phyloP scores from a whole-genome alignment of 306 rosid genomes.

The Trifolium repens region DNA sequence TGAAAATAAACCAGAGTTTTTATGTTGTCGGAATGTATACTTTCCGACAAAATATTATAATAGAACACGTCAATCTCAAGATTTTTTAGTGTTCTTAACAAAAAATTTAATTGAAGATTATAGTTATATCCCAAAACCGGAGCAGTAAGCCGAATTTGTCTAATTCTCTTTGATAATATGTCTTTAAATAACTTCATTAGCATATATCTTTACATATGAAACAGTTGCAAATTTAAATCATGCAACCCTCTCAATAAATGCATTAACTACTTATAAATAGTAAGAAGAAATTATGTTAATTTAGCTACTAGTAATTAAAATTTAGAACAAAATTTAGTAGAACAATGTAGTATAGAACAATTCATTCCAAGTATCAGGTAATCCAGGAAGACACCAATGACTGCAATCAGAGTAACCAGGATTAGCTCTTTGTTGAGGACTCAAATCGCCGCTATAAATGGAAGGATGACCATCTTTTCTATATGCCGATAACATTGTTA shows the following conservation, averaged over 20 bases:
- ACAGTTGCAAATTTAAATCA: constrained; percentile 37
- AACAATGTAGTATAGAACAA: constrained; percentile 70
- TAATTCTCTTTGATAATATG: neutral
- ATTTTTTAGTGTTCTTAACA: neutral
- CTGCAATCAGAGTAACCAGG: constrained; percentile 85
- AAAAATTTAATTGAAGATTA: neutral
- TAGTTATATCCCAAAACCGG: constrained; percentile 11
- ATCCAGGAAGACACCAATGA: constrained; percentile 98
- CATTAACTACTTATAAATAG: constrained; percentile 28
- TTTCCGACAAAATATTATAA: no score
- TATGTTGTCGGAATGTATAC: no score
- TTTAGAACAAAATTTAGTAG: constrained; percentile 40
- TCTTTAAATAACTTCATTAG: constrained; percentile 36
- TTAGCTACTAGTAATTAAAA: constrained; percentile 24
- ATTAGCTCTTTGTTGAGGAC: constrained; percentile 72
- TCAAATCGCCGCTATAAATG: constrained; percentile 83
- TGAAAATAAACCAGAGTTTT: no score
- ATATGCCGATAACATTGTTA: constrained; percentile 74
- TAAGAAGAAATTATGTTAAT: constrained; percentile 19
- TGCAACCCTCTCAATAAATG: constrained; percentile 42
- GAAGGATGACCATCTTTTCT: constrained; percentile 95
- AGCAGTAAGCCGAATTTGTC: neutral
- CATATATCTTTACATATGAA: constrained; percentile 47
- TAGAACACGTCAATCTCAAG: no score
- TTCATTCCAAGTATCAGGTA: constrained; percentile 95